Percentiles rank a stretch among this genome's conserved stretches.
Conservation (phyloP, 2,329 filamentous ascomycete species). For the Ascochyta viciae-villosae region DNA sequence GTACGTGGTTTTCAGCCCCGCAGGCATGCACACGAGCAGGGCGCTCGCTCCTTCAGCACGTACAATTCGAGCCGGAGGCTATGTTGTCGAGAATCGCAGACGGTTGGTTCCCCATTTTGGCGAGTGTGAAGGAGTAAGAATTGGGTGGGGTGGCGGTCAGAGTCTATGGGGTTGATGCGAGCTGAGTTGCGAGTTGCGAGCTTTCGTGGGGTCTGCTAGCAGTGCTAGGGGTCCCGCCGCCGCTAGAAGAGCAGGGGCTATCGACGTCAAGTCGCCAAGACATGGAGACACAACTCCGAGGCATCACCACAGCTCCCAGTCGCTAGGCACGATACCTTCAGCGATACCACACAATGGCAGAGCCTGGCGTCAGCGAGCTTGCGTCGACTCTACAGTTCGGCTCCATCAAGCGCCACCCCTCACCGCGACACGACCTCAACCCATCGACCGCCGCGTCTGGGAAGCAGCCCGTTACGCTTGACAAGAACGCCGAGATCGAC, state of each 20-base stretch:
- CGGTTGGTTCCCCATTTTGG: conserved; percentile 62
- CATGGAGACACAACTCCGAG: conserved; percentile 18
- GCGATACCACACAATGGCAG: not conserved
- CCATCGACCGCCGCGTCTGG: conserved; percentile 76
- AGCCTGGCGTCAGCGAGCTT: conserved; percentile 58
- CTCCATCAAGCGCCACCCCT: conserved; percentile 76
- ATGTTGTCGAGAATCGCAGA: conserved; percentile 88
- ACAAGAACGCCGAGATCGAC: conserved; percentile 45
- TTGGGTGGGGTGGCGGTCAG: conserved; percentile 17
- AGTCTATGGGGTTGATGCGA: conserved; percentile 23
- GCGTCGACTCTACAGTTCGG: conserved; percentile 82
- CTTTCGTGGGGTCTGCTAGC: conserved; percentile 30
- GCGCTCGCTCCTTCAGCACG: conserved; percentile 40
- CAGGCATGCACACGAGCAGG: conserved; percentile 31
- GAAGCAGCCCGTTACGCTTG: conserved; percentile 65
- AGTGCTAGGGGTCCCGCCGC: conserved; percentile 28
- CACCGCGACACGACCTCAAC: conserved; percentile 76
- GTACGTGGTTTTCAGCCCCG: conserved; percentile 39
- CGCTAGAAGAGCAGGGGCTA: conserved; percentile 21
- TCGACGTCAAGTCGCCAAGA: conserved; percentile 37
- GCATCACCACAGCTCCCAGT: conserved; percentile 1
- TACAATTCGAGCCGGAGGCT: conserved; percentile 96
- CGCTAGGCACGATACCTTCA: not conserved
- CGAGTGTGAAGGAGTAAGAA: conserved; percentile 24
- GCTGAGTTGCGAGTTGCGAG: conserved; percentile 9